Base-by-base conservation (phyloP, 352 stramenopile genomes). In the Stephanocyclus meneghinianus region DNA sequence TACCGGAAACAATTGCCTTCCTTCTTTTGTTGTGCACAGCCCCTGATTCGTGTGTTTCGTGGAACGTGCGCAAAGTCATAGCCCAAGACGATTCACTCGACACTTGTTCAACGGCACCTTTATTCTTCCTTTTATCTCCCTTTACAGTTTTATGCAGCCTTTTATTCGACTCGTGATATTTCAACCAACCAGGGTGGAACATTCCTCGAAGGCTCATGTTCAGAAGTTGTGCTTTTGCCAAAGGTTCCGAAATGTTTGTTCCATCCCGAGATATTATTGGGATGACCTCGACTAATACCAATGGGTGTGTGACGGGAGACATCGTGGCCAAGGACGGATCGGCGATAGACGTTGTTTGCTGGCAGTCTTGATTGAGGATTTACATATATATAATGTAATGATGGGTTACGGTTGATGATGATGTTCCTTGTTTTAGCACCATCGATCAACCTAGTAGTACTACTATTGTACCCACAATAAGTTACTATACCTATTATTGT, bases 211-310 rank as follows among this genome's bases (percentile, higher is more conserved):
- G 66, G 40, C 74, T 63, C 75, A 78, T 60, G 44, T 78, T 68
- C 21, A 71, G 35, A 61, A 82, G 56, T 64, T 82, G 75, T 13
- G 78, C 18, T 50, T 82, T 82, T 15, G 50, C 68, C 68, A 76
- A 73, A 26, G 67, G 60, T 42, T 59, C 32, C 15, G 75, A 82
- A 32, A 82, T 71, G 11, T 53, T 53, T 6, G 6, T 53, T 21
- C 13, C n/a, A 21, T 53, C 45, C 26, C 30, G 7, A 64, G 32
- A 44, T 26, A 64, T 42, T 9, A 64, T 29, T 21, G 56, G 56
- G 30, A 64, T 64, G 10, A 64, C 56, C n/a, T 64, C 56, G 18
- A 73, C 65, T 50, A 73, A 55, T 11, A 73, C 47, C 51, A 73
- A 64, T 8, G 48, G 32, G 11, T 62, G 16, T 32, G 16, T 18